Conservation (phyloP, 495 filamentous ascomycete genomes). For the Podospora bellae-mahoneyi region DNA sequence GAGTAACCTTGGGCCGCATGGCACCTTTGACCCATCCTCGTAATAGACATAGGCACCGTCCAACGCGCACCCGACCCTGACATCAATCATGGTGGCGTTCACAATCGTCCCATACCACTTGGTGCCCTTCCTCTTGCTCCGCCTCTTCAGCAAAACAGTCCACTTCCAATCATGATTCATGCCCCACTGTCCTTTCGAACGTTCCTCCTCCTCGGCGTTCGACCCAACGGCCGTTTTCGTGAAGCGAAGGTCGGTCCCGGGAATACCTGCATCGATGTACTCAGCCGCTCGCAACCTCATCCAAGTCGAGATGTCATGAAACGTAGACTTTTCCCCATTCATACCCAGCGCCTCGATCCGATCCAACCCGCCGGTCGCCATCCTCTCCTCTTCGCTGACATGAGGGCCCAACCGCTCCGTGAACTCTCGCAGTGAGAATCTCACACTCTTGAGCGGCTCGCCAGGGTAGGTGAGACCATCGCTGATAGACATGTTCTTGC, state of each 20-base stretch:
- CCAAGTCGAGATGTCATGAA: not conserved
- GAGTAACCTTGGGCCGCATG: not conserved
- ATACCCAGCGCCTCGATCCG: not conserved
- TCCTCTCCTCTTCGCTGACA: not conserved
- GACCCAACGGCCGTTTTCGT: not conserved
- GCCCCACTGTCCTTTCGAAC: not conserved
- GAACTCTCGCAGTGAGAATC: not conserved
- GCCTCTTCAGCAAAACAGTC: slow-evolving; percentile 10
- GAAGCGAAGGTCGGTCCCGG: not conserved
- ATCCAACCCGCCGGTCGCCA: not conserved
- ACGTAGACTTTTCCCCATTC: not conserved
- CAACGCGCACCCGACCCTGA: not conserved
- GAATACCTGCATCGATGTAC: not conserved
- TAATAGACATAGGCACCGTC: slow-evolving; percentile 13
- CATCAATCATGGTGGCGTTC: slow-evolving; percentile 2
- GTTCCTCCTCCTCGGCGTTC: not conserved
- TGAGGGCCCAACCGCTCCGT: not conserved
- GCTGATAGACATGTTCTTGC: not conserved
- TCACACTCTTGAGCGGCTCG: not conserved
- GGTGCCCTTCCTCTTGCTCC: not conserved
- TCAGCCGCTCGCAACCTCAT: not conserved
- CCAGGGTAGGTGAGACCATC: not conserved
- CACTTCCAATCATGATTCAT: slow-evolving; percentile 1
- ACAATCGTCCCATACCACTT: not conserved
- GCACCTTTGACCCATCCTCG: slow-evolving; percentile 9